Evolutionary conservation across 768 basidiomycete genomes (phyloP).

Genomic region (Amanita jacksonii): DNA sequence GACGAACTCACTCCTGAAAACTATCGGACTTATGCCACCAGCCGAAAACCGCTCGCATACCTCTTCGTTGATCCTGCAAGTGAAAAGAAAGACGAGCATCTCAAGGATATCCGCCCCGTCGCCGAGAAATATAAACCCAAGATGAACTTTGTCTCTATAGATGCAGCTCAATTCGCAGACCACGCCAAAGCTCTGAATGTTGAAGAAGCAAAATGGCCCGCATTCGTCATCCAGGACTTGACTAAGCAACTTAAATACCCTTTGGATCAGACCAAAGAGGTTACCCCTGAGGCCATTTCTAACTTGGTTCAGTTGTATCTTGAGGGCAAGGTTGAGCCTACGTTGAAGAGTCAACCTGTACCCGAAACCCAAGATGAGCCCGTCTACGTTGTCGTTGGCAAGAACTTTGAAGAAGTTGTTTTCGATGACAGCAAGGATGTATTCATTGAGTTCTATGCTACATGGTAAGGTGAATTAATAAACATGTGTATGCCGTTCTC

Average conservation of each 20-base stretch:
- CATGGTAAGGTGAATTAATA: slow-evolving; percentile 55
- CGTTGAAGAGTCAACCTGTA: slow-evolving; percentile 84
- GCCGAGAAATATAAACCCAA: slow-evolving; percentile 78
- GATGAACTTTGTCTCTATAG: slow-evolving; percentile 98
- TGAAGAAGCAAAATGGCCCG: slow-evolving; percentile 77
- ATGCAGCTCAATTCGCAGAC: slow-evolving; percentile 89
- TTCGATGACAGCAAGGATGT: slow-evolving; percentile 88
- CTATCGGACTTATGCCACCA: slow-evolving; percentile 75
- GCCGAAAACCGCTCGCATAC: slow-evolving; percentile 85
- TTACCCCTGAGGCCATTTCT: slow-evolving; percentile 48
- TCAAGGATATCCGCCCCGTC: slow-evolving; percentile 63
- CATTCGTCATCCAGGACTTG: slow-evolving; percentile 88
- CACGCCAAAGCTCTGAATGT: slow-evolving; percentile 95
- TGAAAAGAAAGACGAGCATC: slow-evolving; percentile 50
- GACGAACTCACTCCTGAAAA: slow-evolving; percentile 94
- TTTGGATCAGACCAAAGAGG: slow-evolving; percentile 53
- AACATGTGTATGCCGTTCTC: background rate
- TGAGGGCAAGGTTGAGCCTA: slow-evolving; percentile 65
- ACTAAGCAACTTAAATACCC: slow-evolving; percentile 85
- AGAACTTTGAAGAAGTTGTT: slow-evolving; percentile 81
- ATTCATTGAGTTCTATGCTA: slow-evolving; percentile 94
- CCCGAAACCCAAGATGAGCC: slow-evolving; percentile 77
- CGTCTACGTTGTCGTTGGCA: slow-evolving; percentile 78
- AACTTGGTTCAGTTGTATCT: slow-evolving; percentile 57
- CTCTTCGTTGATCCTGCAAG: slow-evolving; percentile 82